Percentiles rank a stretch among this genome's conserved stretches.
These are phyloP conservation scores for Penicillium verrucosum DNA, from an alignment of 2,329 filamentous ascomycete genomes.

Conservation along the genomic window DNA sequence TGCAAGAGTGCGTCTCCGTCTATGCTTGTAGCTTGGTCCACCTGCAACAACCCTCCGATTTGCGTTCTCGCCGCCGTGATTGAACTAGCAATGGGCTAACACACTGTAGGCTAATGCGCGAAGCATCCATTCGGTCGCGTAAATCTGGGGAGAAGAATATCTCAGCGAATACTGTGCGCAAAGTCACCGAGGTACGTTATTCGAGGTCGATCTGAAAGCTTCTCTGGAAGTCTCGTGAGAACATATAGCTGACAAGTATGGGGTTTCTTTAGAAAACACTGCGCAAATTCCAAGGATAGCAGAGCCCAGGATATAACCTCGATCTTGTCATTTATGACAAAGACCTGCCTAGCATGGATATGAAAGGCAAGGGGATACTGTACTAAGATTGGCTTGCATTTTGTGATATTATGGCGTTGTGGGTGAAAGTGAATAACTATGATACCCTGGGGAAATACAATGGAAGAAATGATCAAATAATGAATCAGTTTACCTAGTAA, in stretches of 20 bases:
- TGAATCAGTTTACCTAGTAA: background rate
- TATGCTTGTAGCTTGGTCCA: background rate
- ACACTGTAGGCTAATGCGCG: conserved; percentile 65
- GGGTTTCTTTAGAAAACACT: conserved; percentile 54
- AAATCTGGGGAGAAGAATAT: conserved; percentile 69
- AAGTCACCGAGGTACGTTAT: conserved; percentile 66
- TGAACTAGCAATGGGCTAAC: background rate
- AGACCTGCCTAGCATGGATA: background rate
- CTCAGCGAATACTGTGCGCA: conserved; percentile 72
- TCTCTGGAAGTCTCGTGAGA: background rate
- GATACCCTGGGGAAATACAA: conserved; percentile 1
- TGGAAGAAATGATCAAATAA: background rate
- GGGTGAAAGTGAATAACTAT: background rate
- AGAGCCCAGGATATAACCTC: conserved; percentile 15
- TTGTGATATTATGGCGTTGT: conserved; percentile 1
- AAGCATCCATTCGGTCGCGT: conserved; percentile 73
- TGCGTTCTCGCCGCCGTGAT: background rate
- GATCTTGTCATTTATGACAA: background rate
- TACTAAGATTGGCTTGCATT: conserved; percentile 1
- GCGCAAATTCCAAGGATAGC: conserved; percentile 64
- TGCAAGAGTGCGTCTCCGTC: conserved; percentile 55
- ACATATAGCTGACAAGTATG: conserved; percentile 5
- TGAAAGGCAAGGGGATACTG: background rate
- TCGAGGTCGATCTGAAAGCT: background rate
- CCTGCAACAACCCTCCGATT: background rate